These are phyloP conservation scores for Pleurotus djamor DNA, from an alignment of 768 basidiomycete genomes.

Conservation along the genomic window DNA sequence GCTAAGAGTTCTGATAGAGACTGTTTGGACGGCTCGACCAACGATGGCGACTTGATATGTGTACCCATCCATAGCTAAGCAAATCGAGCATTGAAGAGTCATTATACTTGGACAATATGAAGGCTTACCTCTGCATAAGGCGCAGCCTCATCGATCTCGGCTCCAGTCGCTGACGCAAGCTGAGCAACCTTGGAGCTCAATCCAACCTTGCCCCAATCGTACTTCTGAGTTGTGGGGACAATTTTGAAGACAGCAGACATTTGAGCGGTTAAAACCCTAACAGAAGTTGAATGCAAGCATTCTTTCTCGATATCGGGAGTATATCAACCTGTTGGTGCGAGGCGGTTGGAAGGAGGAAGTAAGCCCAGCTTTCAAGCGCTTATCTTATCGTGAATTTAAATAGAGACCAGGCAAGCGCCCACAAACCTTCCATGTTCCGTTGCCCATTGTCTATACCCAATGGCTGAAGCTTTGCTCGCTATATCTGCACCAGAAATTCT, in stretches of 20 bases:
- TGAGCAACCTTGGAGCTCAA: constrained; percentile 83
- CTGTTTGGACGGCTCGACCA: constrained; percentile 29
- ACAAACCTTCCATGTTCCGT: too few species aligned
- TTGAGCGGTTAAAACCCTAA: not conserved
- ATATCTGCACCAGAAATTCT: not conserved
- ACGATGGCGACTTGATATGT: constrained; percentile 66
- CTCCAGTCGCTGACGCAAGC: constrained; percentile 58
- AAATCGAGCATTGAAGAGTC: not conserved
- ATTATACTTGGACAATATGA: not conserved
- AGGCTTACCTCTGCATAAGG: constrained; percentile 87
- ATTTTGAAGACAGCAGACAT: constrained; percentile 65
- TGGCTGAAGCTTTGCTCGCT: not conserved
- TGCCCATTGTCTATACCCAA: too few species aligned
- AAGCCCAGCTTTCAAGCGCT: not conserved
- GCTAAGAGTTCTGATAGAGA: constrained; percentile 61
- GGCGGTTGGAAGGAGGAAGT: not conserved
- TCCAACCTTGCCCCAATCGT: constrained; percentile 95
- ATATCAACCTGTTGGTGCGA: not conserved
- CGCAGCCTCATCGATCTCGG: constrained; percentile 60
- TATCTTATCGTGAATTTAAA: not conserved
- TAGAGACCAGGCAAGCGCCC: too few species aligned
- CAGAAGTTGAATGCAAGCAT: not conserved
- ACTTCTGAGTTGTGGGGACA: constrained; percentile 80
- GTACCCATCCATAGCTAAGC: constrained; percentile 98
- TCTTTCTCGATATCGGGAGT: not conserved